Evolutionary conservation across 192 early-diverging fungal species (phyloP).

Genomic region (Gigaspora rosea): DNA sequence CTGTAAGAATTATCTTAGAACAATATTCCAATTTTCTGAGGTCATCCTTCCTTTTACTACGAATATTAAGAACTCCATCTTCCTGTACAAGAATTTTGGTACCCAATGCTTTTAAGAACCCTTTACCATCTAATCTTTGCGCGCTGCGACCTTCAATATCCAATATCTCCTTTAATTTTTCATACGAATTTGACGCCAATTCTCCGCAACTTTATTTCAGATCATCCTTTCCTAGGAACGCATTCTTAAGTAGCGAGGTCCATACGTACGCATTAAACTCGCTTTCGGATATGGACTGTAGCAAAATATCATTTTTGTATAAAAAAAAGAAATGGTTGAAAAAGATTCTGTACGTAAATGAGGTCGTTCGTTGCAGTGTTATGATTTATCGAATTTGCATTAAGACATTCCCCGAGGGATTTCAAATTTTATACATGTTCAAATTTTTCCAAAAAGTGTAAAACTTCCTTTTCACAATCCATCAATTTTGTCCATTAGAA

Average conservation of each 20-base stretch:
- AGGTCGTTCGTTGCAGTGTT: not conserved
- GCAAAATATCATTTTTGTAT: constrained; percentile 12
- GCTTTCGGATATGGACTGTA: constrained; percentile 3
- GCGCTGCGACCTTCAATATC: not conserved
- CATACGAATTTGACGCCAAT: constrained; percentile 8
- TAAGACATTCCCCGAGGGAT: not conserved
- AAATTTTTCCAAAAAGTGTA: not conserved
- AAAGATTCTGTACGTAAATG: not conserved
- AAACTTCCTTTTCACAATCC: not conserved
- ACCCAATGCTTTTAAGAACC: not conserved
- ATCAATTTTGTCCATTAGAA: not conserved
- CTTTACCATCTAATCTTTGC: not conserved
- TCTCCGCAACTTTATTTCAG: constrained; percentile 1
- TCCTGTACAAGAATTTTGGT: constrained; percentile 1
- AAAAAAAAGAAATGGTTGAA: constrained; percentile 11
- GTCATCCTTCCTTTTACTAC: not conserved
- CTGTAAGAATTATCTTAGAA: not conserved
- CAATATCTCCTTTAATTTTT: constrained; percentile 4
- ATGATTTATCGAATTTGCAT: not conserved
- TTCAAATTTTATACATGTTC: not conserved
- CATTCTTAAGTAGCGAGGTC: not conserved
- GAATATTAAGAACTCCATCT: constrained; percentile 1
- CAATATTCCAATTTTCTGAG: constrained; percentile 9
- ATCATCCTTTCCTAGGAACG: constrained; percentile 5
- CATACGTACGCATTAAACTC: not conserved